Evolutionary conservation across 192 early-diverging fungal species (phyloP).

Genomic region (Obelidium mucronatum): DNA sequence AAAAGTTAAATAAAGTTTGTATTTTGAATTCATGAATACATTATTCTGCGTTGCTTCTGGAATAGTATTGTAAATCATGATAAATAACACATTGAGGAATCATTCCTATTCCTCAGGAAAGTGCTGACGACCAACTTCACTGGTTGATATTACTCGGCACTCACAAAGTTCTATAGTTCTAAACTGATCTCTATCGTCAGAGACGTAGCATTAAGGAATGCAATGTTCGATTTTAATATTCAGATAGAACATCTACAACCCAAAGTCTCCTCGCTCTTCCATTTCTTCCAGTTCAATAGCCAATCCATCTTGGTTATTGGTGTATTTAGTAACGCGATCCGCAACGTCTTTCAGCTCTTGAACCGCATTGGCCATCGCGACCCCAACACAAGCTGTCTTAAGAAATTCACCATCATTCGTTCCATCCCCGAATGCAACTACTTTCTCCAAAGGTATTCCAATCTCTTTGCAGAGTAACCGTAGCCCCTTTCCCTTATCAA

Average conservation of each 20-base stretch:
- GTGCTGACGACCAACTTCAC: too few relatives aligned
- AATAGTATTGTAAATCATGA: too few relatives aligned
- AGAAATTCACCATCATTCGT: conserved; percentile 61
- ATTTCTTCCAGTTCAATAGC: conserved; percentile 22
- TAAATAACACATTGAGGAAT: too few relatives aligned
- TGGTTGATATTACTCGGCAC: too few relatives aligned
- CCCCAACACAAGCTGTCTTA: conserved; percentile 47
- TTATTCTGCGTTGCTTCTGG: too few relatives aligned
- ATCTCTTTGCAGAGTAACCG: conserved; percentile 38
- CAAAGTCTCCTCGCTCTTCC: conserved; percentile 24
- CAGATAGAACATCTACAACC: not conserved
- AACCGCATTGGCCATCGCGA: conserved; percentile 54
- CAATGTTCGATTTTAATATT: too few relatives aligned
- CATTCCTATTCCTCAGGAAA: too few relatives aligned
- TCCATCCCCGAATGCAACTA: conserved; percentile 60
- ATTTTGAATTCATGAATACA: too few relatives aligned
- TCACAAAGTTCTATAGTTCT: too few relatives aligned
- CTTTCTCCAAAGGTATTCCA: conserved; percentile 19
- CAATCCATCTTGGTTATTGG: not conserved
- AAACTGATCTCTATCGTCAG: too few relatives aligned
- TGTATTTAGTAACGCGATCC: not conserved
- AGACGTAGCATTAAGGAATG: too few relatives aligned
- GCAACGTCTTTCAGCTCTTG: conserved; percentile 42
- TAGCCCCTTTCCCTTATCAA: conserved; percentile 54
- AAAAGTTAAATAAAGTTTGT: too few relatives aligned